phyloP scores from a whole-genome alignment of 2,329 filamentous ascomycete species.

The Aspergillus pseudotamarii region DNA sequence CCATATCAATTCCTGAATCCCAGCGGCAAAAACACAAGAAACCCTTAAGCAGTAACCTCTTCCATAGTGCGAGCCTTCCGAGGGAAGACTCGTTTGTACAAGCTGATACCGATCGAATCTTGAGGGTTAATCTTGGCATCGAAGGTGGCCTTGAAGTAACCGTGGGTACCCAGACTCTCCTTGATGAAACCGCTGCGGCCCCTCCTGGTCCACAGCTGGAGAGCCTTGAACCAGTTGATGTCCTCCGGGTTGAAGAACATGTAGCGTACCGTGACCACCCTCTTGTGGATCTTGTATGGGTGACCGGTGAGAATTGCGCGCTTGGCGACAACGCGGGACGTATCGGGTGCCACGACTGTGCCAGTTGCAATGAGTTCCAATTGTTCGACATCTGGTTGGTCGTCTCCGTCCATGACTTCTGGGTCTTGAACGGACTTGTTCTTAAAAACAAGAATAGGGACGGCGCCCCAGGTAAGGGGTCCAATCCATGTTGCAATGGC shows the following conservation, averaged over 20 bases:
- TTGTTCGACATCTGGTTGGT: conserved; percentile 45
- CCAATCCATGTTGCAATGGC: conserved; percentile 88
- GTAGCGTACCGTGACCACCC: conserved; percentile 93
- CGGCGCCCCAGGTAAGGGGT: conserved; percentile 88
- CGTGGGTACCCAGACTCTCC: conserved; percentile 91
- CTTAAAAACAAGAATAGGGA: conserved; percentile 88
- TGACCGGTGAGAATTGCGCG: conserved; percentile 92
- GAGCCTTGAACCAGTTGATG: conserved; percentile 94
- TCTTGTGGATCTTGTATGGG: conserved; percentile 98
- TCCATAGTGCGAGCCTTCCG: conserved; percentile 61
- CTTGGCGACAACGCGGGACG: conserved; percentile 82
- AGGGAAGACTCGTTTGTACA: conserved; percentile 86
- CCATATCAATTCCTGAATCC: background rate
- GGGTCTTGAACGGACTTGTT: conserved; percentile 40
- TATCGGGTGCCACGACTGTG: conserved; percentile 77
- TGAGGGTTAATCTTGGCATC: conserved; percentile 95
- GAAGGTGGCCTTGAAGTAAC: conserved; percentile 99
- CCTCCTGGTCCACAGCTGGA: conserved; percentile 90
- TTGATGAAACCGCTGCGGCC: conserved; percentile 90
- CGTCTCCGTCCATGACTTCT: conserved; percentile 49
- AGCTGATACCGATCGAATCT: conserved; percentile 86
- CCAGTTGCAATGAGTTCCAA: conserved; percentile 82
- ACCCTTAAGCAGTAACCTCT: conserved; percentile 27
- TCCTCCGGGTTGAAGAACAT: conserved; percentile 99
- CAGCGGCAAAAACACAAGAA: conserved; percentile 6